These are phyloP conservation scores for Sanghuangporus baumii DNA, from an alignment of 1,284 basidiomycete species.

Conservation along the genomic window DNA sequence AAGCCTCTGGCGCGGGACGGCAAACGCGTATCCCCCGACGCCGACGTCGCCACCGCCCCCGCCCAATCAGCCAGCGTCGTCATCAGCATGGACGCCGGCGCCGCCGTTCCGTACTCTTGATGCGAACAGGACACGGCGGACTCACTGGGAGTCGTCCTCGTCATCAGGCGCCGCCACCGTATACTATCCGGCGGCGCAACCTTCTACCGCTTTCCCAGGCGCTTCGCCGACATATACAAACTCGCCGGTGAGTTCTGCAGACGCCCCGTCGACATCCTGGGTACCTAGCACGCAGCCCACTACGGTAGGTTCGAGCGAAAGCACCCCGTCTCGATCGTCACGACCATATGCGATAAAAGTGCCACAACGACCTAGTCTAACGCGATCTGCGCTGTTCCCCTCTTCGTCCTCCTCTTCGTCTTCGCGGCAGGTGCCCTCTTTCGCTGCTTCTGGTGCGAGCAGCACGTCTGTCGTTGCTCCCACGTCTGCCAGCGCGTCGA, in stretches of 20 bases:
- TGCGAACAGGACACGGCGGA: background rate
- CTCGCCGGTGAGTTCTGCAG: background rate
- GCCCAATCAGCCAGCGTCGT: background rate
- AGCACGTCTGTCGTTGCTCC: background rate
- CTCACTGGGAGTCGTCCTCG: background rate
- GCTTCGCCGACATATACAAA: background rate
- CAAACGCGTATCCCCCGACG: background rate
- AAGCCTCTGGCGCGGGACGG: background rate
- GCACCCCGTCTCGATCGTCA: background rate
- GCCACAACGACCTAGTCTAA: background rate
- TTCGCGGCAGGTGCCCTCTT: background rate
- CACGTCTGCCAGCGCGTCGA: background rate
- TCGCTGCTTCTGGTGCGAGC: background rate
- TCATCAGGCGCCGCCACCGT: background rate
- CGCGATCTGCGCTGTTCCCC: background rate
- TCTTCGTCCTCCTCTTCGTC: background rate
- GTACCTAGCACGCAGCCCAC: background rate
- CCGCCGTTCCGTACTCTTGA: background rate
- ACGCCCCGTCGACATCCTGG: background rate
- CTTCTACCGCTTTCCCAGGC: background rate
- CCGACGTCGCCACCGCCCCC: background rate
- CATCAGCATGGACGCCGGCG: background rate
- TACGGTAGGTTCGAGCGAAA: background rate
- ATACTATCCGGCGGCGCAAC: background rate
- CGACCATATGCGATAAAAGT: background rate